Evolutionary conservation across 805 yeast genomes (phyloP), one percentile per base, ranked within the genome.

Genomic region (Teunomyces tritomae): DNA sequence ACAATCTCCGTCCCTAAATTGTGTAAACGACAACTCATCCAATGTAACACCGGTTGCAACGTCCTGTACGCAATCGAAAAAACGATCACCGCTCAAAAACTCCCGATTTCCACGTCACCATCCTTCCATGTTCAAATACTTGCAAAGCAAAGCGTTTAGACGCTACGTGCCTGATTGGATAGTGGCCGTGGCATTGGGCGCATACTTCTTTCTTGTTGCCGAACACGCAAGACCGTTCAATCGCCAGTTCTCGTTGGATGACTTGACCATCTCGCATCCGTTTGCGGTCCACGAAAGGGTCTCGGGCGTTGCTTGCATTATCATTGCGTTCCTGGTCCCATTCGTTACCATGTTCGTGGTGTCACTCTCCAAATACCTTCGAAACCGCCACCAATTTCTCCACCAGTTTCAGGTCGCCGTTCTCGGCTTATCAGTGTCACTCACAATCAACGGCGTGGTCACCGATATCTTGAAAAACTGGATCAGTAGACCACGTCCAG

Each of bases 401-500:
- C 65, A 64, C 43, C 44, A 57, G 20, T 48, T 66, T 33, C 68
- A 69, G 48, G 58, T 67, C 11, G 57, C 68, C 5, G 44, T 66
- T 8, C 57, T 70, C 32, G 73, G 68, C 1, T 56, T 67, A 20
- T 47, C 57, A 8, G 48, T 69, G 7, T 51, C 71, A 3, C 52
- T 68, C 10, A 45, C 66, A 7, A 49, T 64, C 9, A 62, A 59
- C 47, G 76, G 73, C 4, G 66, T 63, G 5, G 46, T 67, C 26
- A 68, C 72, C 8, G 75, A 71, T 52, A 57, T 68, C 13, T 57
- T 71, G 45, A 71, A 71, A 51, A 66, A 63, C 41, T 70, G 65
- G 65, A 56, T 62, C 30, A 49, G 54, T 13, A 54, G 65, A 44
- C 70, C 67, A n/a, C 47, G 71, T 14, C 73, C 73, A 4, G 73